Evolutionary conservation across 768 basidiomycete species (phyloP), one percentile per base, ranked within the genome.

Genomic region (Pulveroboletus sp.): DNA sequence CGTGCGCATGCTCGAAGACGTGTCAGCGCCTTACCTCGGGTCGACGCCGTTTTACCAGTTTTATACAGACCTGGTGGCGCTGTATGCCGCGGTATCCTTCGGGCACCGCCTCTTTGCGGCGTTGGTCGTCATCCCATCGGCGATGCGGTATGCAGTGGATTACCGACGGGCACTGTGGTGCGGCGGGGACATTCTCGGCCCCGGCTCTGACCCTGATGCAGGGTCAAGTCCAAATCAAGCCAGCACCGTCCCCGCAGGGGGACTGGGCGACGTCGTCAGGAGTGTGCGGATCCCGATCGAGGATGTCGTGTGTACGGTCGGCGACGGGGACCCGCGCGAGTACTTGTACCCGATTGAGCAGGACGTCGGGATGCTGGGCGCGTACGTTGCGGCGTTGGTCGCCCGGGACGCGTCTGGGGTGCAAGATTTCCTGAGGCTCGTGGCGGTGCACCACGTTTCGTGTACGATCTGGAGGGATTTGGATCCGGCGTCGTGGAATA

Each of bases 21-120:
- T 78, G 3, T 76, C 86, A 3, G 50, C 62, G 12, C 70, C 72
- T 22, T 83, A 84, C 64, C 78, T 91, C n/a, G 83, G 85, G 0
- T 4, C 51, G 31, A 53, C 83, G 0, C 91, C 93, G 0, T 97
- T 97, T 74, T 96, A 83, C 73, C 93, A 95, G 65, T 91, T 87
- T 61, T 98, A 93, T 71, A 87, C 86, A 13, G 93, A 96, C 67
- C 86, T 96, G 62, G 75, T 95, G 48, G 83, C 80, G 1, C 71
- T 97, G n/a, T 98, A 94, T 68, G 89, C 91, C 60, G 80, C 91
- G 4, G 83, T 93, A 57, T 97, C 94, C 8, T 94, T 94, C 66
- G 80, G 84, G 2, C 82, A 97, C 60, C 75, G 77, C 0, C 66
- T 81, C 2, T 98, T 98, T 60, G 82, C 79, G 12, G 73, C 77